Evolutionary conservation across 1,139 yeast genomes (phyloP).

Genomic region (Insectozyma bohioensis): DNA sequence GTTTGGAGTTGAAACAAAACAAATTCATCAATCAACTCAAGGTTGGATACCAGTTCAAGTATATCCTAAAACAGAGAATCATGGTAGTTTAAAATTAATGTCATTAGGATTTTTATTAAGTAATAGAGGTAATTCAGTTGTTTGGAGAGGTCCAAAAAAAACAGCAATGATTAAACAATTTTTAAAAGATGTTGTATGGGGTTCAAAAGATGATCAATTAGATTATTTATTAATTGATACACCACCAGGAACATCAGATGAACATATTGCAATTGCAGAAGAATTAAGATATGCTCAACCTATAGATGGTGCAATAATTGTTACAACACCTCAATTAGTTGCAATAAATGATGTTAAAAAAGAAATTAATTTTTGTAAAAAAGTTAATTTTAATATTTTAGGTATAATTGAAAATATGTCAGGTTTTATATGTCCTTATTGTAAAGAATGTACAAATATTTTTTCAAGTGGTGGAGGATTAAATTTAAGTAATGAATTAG

Average conservation of each 20-base stretch:
- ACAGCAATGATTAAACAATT: slow-evolving; percentile 98
- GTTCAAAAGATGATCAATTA: slow-evolving; percentile 46
- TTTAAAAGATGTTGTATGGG: slow-evolving; percentile 90
- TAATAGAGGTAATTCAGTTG: slow-evolving; percentile 85
- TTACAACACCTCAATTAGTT: slow-evolving; percentile 52
- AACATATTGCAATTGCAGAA: slow-evolving; percentile 95
- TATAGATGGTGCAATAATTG: slow-evolving; percentile 48
- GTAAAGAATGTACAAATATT: slow-evolving; percentile 88
- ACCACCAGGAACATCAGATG: slow-evolving; percentile 99
- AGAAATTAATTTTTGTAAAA: slow-evolving; percentile 47
- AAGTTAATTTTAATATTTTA: slow-evolving; percentile 42
- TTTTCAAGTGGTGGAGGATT: slow-evolving; percentile 95
- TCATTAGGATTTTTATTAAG: slow-evolving; percentile 88
- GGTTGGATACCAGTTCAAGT: slow-evolving; percentile 91
- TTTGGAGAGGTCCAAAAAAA: slow-evolving; percentile 98
- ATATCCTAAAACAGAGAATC: slow-evolving; percentile 25
- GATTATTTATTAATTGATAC: slow-evolving; percentile 92
- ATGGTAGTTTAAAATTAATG: slow-evolving; percentile 60
- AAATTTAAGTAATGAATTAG: slow-evolving; percentile 57
- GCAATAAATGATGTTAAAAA: slow-evolving; percentile 56
- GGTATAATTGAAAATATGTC: slow-evolving; percentile 51
- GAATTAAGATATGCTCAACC: slow-evolving; percentile 62
- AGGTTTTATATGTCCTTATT: slow-evolving; percentile 63
- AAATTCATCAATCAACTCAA: slow-evolving; percentile 75
- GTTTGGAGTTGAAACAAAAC: slow-evolving; percentile 84